Base-by-base conservation (phyloP, 2,329 filamentous ascomycete species). In the Drechslerella dactyloides region DNA sequence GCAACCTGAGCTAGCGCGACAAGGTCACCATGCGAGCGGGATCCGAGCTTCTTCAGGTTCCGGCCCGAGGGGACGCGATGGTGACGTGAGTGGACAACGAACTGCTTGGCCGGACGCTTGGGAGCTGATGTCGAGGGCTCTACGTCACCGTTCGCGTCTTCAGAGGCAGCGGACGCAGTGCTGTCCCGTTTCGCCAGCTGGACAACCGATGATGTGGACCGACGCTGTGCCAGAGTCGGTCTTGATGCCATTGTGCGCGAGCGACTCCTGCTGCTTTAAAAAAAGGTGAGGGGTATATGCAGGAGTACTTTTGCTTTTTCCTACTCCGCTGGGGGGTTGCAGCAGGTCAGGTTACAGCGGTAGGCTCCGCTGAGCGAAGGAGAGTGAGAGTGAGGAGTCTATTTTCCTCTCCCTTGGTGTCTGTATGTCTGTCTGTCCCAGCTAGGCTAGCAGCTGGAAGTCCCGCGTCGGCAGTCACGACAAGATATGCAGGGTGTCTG, bases 51-150 rank as follows among this genome's bases (percentile, higher is more conserved):
- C 54, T 73, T 73, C 42, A 66, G 63, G 54, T 73, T 68, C 27
- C 62, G 62, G 44, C 63, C 69, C 17, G 62, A 66, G 27, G 69
- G 69, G 27, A 73, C 69, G 57, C 69, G 69, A 59, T 73, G 56
- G 56, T 73, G 69, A 57, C 69, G 69, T 62, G 69, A 59, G 53
- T 73, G 69, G 44, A 73, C 69, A 60, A 68, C 69, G 69, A 68
- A 73, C 55, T 73, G 69, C 52, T 73, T 73, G 37, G 69, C 54
- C 7, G 44, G 56, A 48, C 63, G 56, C 66, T 73, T 73, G 48
- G 61, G 69, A 27, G 62, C 56, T 23, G 69, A 68, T 56, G 69
- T 68, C 61, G 69, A 73, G 56, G 61, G 60, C 59, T 72, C 62
- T 62, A 68, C 61, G 69, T 73, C 63, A 68, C 69, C 69, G 56